Evolutionary conservation across 2,329 filamentous ascomycete species (phyloP).

Genomic region (Raffaelea ambrosiae): DNA sequence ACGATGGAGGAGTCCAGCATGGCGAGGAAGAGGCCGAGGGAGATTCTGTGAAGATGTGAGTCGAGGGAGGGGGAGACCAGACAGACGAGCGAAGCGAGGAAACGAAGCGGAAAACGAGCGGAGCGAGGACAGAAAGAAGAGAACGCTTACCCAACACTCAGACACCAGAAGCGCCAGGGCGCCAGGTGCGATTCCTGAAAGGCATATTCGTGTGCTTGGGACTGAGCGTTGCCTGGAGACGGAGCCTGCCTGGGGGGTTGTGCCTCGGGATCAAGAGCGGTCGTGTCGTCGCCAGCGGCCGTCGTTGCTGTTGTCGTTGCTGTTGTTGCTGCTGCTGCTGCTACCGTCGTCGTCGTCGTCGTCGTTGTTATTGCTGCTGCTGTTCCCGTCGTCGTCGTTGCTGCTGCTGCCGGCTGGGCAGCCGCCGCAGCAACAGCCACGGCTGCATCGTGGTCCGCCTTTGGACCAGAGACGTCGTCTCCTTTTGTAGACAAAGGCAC

Average conservation of each 20-base stretch:
- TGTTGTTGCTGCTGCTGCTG: too few species aligned
- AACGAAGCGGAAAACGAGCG: too few species aligned
- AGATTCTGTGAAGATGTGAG: constrained; percentile 29
- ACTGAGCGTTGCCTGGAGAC: too few species aligned
- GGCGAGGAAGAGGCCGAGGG: constrained; percentile 46
- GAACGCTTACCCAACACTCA: constrained; percentile 11
- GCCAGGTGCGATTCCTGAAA: constrained; percentile 1
- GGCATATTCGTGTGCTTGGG: too few species aligned
- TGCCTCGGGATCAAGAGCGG: too few species aligned
- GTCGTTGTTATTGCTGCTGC: not conserved
- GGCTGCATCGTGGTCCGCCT: too few species aligned
- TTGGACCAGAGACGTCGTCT: too few species aligned
- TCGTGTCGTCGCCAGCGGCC: too few species aligned
- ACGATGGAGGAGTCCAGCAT: constrained; percentile 54
- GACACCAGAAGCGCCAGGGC: constrained; percentile 10
- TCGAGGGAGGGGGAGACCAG: not conserved
- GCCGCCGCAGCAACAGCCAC: too few species aligned
- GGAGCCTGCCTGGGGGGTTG: too few species aligned
- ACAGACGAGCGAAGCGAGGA: not conserved
- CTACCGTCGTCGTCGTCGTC: not conserved
- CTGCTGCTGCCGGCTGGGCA: not conserved
- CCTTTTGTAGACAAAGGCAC: too few species aligned
- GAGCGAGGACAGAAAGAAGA: not conserved
- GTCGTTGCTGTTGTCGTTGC: too few species aligned
- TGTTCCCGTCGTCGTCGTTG: not conserved